These are phyloP conservation scores for Metarhizium rileyi DNA, from an alignment of 2,329 filamentous ascomycete species.

Conservation along the genomic window DNA sequence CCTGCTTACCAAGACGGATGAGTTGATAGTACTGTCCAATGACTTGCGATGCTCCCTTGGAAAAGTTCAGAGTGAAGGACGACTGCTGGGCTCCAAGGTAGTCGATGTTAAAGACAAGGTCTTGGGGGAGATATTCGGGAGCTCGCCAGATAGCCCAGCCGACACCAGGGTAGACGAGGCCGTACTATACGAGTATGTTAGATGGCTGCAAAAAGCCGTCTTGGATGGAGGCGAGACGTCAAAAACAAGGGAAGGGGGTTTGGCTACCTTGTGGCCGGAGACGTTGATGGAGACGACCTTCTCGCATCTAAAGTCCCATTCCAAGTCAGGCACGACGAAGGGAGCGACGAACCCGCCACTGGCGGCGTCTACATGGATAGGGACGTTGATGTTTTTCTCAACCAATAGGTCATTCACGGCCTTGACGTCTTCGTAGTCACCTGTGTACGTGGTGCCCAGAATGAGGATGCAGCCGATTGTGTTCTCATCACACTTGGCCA, in stretches of 20 bases:
- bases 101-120: slow-evolving; percentile 98
- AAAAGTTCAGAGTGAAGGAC: slow-evolving; percentile 96
- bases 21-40: slow-evolving; percentile 98
- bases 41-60: slow-evolving; percentile 86
- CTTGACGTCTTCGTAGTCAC: slow-evolving; percentile 91
- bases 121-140: slow-evolving; percentile 73
- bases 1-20: slow-evolving; percentile 85
- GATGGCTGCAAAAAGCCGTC: not conserved
- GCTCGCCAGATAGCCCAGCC: slow-evolving; percentile 90
- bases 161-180: slow-evolving; percentile 75
- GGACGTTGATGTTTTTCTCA: slow-evolving; percentile 63
- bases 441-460: slow-evolving; percentile 87
- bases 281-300: slow-evolving; percentile 91
- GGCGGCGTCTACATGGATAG: slow-evolving; percentile 90
- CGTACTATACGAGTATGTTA: slow-evolving; percentile 30
- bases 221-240: not conserved
- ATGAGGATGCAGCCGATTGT: slow-evolving; percentile 89
- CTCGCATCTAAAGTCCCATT: slow-evolving; percentile 87
- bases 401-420: slow-evolving; percentile 80
- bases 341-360: slow-evolving; percentile 89
- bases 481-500: slow-evolving; percentile 33
- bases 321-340: slow-evolving; percentile 72
- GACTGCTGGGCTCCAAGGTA: slow-evolving; percentile 93
- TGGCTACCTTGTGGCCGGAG: slow-evolving; percentile 69
- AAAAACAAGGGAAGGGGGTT: not conserved